Evolutionary conservation across 345 rosid species (phyloP).

Genomic region (Boechera retrofracta): DNA sequence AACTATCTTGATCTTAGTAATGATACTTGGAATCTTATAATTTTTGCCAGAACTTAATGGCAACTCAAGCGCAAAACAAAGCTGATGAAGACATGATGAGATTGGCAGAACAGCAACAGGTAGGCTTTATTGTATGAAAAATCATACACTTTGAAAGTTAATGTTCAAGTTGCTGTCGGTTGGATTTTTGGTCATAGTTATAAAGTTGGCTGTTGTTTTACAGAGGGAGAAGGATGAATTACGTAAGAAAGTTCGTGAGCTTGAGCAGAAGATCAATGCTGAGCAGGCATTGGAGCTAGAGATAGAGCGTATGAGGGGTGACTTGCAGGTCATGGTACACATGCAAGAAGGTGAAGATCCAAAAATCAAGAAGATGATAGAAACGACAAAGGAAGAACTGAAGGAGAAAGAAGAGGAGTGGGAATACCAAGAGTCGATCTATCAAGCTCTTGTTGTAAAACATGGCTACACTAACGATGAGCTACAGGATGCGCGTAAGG

Average conservation of each 20-base stretch:
- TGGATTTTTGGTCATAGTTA: conserved; percentile 14
- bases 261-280: conserved; percentile 63
- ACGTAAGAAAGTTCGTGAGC: conserved; percentile 54
- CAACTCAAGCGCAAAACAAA: conserved; percentile 75
- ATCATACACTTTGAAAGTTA: neutral
- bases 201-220: conserved; percentile 28
- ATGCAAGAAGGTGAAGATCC: conserved; percentile 63
- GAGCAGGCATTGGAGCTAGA: conserved; percentile 78
- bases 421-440: conserved; percentile 49
- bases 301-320: conserved; percentile 72
- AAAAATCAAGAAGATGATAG: conserved; percentile 50
- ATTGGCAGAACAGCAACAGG: conserved; percentile 78
- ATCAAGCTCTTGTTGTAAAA: conserved; percentile 45
- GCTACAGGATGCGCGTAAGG: conserved; percentile 51
- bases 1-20: neutral
- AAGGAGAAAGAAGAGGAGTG: conserved; percentile 63
- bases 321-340: conserved; percentile 65
- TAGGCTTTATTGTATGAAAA: conserved; percentile 21
- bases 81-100: conserved; percentile 58
- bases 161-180: neutral
- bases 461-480: conserved; percentile 42
- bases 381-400: conserved; percentile 49
- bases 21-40: conserved; percentile 5
- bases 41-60: conserved; percentile 61
- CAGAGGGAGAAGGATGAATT: conserved; percentile 72